Base-by-base conservation (phyloP, 164 flowering plant species). In the Vitis rotundifolia region DNA sequence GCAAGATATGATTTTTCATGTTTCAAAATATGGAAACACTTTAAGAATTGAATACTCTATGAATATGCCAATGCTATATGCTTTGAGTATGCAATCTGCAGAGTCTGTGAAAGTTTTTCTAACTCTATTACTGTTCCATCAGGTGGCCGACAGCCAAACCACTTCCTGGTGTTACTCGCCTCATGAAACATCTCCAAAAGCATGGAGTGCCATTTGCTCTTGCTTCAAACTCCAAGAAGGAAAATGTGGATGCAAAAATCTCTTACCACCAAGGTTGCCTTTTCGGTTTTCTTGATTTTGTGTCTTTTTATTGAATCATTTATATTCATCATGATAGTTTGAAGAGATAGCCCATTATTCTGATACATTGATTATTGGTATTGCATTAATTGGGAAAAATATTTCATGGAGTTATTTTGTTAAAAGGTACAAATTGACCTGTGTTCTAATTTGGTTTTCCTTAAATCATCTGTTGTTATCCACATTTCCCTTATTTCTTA, bases 161-260 rank as follows among this genome's bases (percentile, higher is more conserved):
- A 16, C 88, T 86, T 68, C 91, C 94, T 50, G 94, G 94, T 53
- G 94, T 82, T 59, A 74, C 80, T 72, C 88, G 94, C 31, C 89
- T 89, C 4, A 80, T 87, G 64, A 73, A 37, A 58, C 93, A 89
- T 80, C 88, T 89, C 52, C 78, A 76, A 60, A 77, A 83, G 65
- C 83, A 85, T 70, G 77, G 80, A 57, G 75, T 89, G 64, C 88
- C 93, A n/a, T 76, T 89, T 66, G 86, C 86, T 58, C 89, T 89
- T 52, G 94, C 94, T 67, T 89, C 91, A 56, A 89, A 89, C 71
- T 84, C 90, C 37, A 26, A 66, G 51, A 64, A 70, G 7, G 81
- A 77, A 61, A 74, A 84, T 63, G 80, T 86, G 44, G 82, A 82
- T 31, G 75, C 67, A 18, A 89, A 89, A 72, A 74, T 89, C 8